These are phyloP conservation scores for Taiwanofungus camphoratus DNA, from an alignment of 1,284 basidiomycete species.

Conservation along the genomic window DNA sequence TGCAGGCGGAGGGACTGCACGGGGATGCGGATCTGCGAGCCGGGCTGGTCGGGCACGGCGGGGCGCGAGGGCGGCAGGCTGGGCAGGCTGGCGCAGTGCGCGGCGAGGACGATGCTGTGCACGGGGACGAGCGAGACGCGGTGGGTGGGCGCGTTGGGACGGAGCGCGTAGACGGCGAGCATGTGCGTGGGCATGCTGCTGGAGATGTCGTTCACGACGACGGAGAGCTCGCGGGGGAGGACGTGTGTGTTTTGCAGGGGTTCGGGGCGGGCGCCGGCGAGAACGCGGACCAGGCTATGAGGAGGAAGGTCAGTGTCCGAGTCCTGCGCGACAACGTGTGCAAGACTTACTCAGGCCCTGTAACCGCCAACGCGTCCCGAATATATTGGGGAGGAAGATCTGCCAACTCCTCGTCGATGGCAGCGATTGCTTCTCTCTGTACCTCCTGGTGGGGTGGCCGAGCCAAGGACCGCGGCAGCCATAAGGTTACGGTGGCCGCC, in stretches of 20 bases:
- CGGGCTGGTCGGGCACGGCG: slow-evolving; percentile 29
- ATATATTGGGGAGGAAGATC: slow-evolving; percentile 32
- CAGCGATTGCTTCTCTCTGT: slow-evolving; percentile 21
- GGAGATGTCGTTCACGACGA: slow-evolving; percentile 25
- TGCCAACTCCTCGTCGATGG: slow-evolving; percentile 28
- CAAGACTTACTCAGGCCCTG: slow-evolving; percentile 28
- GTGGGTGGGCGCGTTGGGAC: slow-evolving; percentile 24
- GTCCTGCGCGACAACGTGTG: neutral
- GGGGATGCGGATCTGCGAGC: slow-evolving; percentile 40
- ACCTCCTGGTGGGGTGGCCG: slow-evolving; percentile 28
- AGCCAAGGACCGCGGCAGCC: slow-evolving; percentile 32
- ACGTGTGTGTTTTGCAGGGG: slow-evolving; percentile 1
- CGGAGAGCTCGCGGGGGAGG: slow-evolving; percentile 22
- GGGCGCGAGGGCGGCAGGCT: slow-evolving; percentile 29
- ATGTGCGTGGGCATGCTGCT: slow-evolving; percentile 46
- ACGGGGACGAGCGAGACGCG: slow-evolving; percentile 43
- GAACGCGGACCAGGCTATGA: slow-evolving; percentile 7
- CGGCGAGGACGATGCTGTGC: slow-evolving; percentile 48
- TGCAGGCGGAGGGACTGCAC: slow-evolving; percentile 61
- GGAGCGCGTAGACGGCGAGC: slow-evolving; percentile 39
- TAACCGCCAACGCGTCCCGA: slow-evolving; percentile 26
- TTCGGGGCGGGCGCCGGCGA: slow-evolving; percentile 12
- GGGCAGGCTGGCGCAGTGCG: slow-evolving; percentile 46
- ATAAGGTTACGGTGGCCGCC: slow-evolving; percentile 18
- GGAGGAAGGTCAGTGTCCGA: neutral